Conservation (phyloP, 1,284 basidiomycete genomes). For the Ustilago nuda region DNA sequence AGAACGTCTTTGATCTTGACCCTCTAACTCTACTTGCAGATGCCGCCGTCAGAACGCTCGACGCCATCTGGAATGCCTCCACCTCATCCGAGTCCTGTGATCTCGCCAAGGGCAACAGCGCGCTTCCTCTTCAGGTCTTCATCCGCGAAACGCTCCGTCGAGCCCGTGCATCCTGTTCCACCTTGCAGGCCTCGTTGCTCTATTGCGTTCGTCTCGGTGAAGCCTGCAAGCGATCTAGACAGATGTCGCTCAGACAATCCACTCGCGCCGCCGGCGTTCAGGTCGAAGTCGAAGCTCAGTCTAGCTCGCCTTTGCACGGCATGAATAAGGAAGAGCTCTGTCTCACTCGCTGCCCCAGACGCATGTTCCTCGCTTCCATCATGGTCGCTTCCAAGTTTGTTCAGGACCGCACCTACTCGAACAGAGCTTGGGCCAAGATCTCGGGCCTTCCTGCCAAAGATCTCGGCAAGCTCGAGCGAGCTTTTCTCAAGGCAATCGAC, state of each 20-base stretch:
- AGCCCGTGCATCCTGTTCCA: constrained; percentile 64
- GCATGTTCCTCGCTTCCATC: constrained; percentile 86
- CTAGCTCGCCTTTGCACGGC: constrained; percentile 37
- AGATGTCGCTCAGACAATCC: constrained; percentile 28
- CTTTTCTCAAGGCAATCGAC: constrained; percentile 70
- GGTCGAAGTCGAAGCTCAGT: constrained; percentile 21
- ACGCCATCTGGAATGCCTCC: constrained; percentile 51
- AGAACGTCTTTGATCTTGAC: constrained; percentile 1
- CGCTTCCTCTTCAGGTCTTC: constrained; percentile 62
- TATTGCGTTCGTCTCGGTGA: constrained; percentile 60
- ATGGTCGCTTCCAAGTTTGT: constrained; percentile 91
- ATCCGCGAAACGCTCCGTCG: constrained; percentile 67
- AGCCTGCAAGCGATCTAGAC: constrained; percentile 29
- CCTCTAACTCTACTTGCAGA: constrained; percentile 18
- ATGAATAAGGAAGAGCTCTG: constrained; percentile 43
- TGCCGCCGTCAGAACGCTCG: constrained; percentile 48
- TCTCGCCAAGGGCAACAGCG: constrained; percentile 44
- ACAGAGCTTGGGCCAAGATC: constrained; percentile 85
- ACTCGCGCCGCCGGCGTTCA: constrained; percentile 20
- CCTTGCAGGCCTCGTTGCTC: constrained; percentile 64
- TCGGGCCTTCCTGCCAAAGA: constrained; percentile 70
- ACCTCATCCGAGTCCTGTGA: constrained; percentile 35
- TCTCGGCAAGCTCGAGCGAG: constrained; percentile 70
- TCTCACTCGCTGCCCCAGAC: constrained; percentile 76
- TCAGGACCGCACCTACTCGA: constrained; percentile 91